Conservation (phyloP, 2,329 filamentous ascomycete species). For the Fusarium hostae region DNA sequence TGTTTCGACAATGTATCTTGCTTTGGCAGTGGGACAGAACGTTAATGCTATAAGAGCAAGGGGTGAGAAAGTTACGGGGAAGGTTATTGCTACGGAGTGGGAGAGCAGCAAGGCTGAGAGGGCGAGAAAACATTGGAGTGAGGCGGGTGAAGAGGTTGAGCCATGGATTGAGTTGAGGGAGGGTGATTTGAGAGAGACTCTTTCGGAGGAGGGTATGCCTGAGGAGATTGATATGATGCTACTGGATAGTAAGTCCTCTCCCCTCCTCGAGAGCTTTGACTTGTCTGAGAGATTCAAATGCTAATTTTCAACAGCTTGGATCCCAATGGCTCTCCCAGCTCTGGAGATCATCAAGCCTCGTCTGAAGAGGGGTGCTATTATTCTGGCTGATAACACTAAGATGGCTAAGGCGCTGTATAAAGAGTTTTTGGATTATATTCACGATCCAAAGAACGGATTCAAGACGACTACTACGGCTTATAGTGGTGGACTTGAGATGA, state of each 20-base stretch:
- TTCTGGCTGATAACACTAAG: conserved; percentile 63
- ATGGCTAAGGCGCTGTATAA: conserved; percentile 54
- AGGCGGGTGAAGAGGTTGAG: conserved; percentile 62
- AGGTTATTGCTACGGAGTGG: conserved; percentile 70
- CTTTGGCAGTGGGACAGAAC: conserved; percentile 66
- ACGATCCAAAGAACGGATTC: conserved; percentile 60
- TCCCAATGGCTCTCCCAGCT: conserved; percentile 63
- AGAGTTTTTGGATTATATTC: conserved; percentile 60
- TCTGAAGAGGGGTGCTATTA: conserved; percentile 58
- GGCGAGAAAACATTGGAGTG: conserved; percentile 65
- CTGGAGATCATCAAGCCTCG: conserved; percentile 60
- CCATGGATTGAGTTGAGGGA: conserved; percentile 65
- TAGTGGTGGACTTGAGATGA: conserved; percentile 47
- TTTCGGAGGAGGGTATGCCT: conserved; percentile 54
- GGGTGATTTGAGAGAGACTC: conserved; percentile 67
- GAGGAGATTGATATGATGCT: conserved; percentile 65
- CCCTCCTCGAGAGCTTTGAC: too few relatives aligned
- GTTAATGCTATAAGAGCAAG: conserved; percentile 35
- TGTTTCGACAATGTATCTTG: conserved; percentile 72
- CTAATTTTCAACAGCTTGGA: conserved; percentile 60
- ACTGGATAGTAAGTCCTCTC: conserved; percentile 72
- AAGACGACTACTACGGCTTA: conserved; percentile 52
- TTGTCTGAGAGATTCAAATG: too few relatives aligned
- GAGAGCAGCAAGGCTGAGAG: conserved; percentile 63
- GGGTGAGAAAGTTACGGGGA: conserved; percentile 36